A percentile compares a stretch with the other conserved stretches of the same genome.
phyloP scores from a whole-genome alignment of 140 eudicot genomes.

The Senecio squalidus region DNA sequence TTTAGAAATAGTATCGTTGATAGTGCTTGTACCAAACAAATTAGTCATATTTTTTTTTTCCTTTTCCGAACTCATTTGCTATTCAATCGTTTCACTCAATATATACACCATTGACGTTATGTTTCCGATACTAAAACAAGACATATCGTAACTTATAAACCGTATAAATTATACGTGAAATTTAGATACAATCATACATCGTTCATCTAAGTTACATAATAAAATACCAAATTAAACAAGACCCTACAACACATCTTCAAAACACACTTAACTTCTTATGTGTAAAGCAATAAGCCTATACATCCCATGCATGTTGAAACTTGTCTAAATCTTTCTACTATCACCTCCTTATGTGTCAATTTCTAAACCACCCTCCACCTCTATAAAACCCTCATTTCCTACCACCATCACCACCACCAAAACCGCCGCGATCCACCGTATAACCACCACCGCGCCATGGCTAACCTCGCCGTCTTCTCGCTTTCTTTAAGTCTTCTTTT shows the following conservation, averaged over 20 bases:
- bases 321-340: slow-evolving; percentile 24
- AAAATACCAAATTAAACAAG: neutral
- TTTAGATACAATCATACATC: too few species aligned
- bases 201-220: too few species aligned
- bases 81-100: too few species aligned
- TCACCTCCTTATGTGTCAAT: slow-evolving; percentile 25
- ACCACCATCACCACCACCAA: neutral
- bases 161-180: too few species aligned
- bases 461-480: slow-evolving; percentile 16
- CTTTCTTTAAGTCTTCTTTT: slow-evolving; percentile 23
- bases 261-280: neutral
- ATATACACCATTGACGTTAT: too few species aligned
- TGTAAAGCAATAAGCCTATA: slow-evolving; percentile 21
- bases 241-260: slow-evolving; percentile 5
- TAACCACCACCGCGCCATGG: slow-evolving; percentile 24
- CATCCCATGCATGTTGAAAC: slow-evolving; percentile 24
- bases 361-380: slow-evolving; percentile 15
- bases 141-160: too few species aligned
- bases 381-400: slow-evolving; percentile 18
- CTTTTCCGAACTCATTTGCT: too few species aligned
- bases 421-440: slow-evolving; percentile 6
- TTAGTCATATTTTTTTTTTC: too few species aligned
- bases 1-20: too few species aligned
- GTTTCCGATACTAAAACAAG: too few species aligned
- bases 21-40: too few species aligned